phyloP scores from a whole-genome alignment of 441 rosid species.

The Melastoma candidum region DNA sequence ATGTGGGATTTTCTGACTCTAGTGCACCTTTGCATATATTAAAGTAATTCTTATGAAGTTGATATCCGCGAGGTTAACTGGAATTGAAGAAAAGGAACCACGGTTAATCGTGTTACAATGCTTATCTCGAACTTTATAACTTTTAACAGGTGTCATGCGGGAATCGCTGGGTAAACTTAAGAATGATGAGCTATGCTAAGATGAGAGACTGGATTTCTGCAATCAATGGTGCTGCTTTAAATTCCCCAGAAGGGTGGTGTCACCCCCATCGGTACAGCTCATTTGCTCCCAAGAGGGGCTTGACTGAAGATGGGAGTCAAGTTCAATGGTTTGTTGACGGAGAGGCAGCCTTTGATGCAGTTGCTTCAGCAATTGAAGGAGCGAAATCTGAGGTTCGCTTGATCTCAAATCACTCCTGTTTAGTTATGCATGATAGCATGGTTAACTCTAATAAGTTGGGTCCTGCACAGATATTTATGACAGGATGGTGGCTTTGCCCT shows the following conservation, averaged over 20 bases:
- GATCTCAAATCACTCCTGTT: too few species aligned
- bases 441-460: conserved; percentile 13
- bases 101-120: too few species aligned
- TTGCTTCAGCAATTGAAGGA: conserved; percentile 80
- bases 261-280: conserved; percentile 99
- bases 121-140: too few species aligned
- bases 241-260: conserved; percentile 99
- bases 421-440: conserved; percentile 1
- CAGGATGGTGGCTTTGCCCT: conserved; percentile 99
- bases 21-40: too few species aligned
- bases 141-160: conserved; percentile 70
- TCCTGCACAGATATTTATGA: conserved; percentile 76
- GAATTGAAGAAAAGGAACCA: too few species aligned
- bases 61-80: too few species aligned
- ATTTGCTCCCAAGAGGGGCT: conserved; percentile 97
- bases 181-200: conserved; percentile 67
- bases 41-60: too few species aligned
- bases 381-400: conserved; percentile 92
- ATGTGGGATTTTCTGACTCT: background rate
- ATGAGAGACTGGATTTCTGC: conserved; percentile 97
- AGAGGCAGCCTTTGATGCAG: conserved; percentile 82
- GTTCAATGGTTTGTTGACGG: conserved; percentile 99
- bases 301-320: conserved; percentile 93
- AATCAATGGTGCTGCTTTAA: conserved; percentile 93
- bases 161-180: conserved; percentile 72